phyloP scores from a whole-genome alignment of 176 grass and related monocot species.

The Oryza longistaminata region DNA sequence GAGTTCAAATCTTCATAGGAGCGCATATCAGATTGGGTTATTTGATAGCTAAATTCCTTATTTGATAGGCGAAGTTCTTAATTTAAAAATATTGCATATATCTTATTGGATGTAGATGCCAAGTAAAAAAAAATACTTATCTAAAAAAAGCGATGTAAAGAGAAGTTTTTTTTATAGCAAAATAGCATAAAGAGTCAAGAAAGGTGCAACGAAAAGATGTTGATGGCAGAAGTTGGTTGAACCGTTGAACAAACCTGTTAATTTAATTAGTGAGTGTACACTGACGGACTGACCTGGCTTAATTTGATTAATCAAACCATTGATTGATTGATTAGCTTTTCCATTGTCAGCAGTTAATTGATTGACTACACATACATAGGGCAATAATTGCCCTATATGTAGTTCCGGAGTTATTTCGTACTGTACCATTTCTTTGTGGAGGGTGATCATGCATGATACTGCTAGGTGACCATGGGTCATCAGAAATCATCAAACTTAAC shows the following conservation, averaged over 20 bases:
- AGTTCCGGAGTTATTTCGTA: too few relatives aligned
- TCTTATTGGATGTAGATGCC: too few relatives aligned
- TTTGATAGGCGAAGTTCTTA: too few relatives aligned
- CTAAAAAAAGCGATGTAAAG: not conserved
- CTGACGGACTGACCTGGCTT: not conserved
- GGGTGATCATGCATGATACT: too few relatives aligned
- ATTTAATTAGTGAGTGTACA: not conserved
- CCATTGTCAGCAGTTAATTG: not conserved
- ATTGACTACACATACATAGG: not conserved
- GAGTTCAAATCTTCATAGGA: too few relatives aligned
- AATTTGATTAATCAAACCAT: not conserved
- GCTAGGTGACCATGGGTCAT: too few relatives aligned
- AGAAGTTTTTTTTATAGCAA: not conserved
- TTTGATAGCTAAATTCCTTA: too few relatives aligned
- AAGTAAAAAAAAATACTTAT: too few relatives aligned
- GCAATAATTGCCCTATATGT: not conserved
- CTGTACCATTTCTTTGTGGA: too few relatives aligned
- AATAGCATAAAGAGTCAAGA: not conserved
- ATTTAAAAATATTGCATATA: too few relatives aligned
- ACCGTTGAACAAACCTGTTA: constrained; percentile 40
- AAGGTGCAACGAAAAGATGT: constrained; percentile 11
- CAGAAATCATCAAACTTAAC: too few relatives aligned
- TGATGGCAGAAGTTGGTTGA: constrained; percentile 32
- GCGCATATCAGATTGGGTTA: too few relatives aligned
- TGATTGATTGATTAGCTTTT: constrained; percentile 39